phyloP scores from a whole-genome alignment of 768 basidiomycete genomes.

The Agrocybe chaxingu region DNA sequence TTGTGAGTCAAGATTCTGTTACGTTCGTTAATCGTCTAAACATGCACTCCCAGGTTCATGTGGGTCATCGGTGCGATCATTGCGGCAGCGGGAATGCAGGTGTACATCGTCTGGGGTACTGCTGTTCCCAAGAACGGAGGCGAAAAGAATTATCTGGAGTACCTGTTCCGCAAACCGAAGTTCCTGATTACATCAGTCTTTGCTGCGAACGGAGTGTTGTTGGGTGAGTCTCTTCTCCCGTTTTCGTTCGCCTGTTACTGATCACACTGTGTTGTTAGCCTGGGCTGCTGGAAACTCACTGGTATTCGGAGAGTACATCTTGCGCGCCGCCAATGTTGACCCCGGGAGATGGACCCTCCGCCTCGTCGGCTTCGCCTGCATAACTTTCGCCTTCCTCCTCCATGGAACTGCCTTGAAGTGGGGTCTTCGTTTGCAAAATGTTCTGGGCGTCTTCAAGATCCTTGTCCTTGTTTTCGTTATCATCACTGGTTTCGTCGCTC shows the following conservation, averaged over 20 bases:
- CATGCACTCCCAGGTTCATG: conserved; percentile 25
- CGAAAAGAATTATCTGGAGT: conserved; percentile 73
- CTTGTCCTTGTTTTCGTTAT: conserved; percentile 44
- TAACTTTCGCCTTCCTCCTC: conserved; percentile 33
- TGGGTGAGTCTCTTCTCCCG: conserved; percentile 27
- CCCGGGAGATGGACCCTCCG: conserved; percentile 30
- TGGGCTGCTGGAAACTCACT: conserved; percentile 44
- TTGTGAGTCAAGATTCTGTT: conserved; percentile 19
- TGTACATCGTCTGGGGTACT: conserved; percentile 39
- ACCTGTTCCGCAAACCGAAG: conserved; percentile 52
- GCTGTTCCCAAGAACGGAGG: conserved; percentile 62
- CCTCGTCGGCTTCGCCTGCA: conserved; percentile 31
- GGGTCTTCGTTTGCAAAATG: conserved; percentile 61
- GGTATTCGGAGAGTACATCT: conserved; percentile 57
- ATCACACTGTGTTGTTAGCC: conserved; percentile 13
- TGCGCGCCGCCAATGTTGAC: conserved; percentile 29
- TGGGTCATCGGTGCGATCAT: conserved; percentile 41
- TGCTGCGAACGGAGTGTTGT: conserved; percentile 48
- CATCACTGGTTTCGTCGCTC: conserved; percentile 43
- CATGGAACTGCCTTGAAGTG: conserved; percentile 45
- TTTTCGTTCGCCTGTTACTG: neutral
- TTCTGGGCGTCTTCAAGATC: conserved; percentile 59
- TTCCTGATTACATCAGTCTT: conserved; percentile 56
- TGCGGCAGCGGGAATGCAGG: conserved; percentile 35
- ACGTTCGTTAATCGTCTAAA: neutral